Percentiles rank a stretch among this genome's conserved stretches.
Conservation (phyloP, 2,329 filamentous ascomycete species). For the Colletotrichum scovillei region DNA sequence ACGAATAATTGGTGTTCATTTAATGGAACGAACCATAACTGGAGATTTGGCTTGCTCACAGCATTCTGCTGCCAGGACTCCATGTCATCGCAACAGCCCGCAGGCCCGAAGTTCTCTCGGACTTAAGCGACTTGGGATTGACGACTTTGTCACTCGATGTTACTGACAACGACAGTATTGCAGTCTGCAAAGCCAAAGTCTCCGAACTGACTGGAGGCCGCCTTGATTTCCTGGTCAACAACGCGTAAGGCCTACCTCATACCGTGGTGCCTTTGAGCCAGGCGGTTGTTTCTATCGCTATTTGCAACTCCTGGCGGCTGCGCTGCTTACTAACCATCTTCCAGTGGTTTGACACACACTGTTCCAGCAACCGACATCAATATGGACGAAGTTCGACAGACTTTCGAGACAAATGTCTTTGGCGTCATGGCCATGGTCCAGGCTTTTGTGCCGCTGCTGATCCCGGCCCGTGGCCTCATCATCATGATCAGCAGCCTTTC, state of each 20-base stretch:
- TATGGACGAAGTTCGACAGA: conserved; percentile 62
- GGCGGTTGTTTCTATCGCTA: not conserved
- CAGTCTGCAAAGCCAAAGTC: conserved; percentile 58
- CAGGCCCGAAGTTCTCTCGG: conserved; percentile 57
- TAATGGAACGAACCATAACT: not conserved
- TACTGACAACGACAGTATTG: conserved; percentile 62
- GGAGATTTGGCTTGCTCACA: not conserved
- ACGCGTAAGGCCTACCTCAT: conserved; percentile 57
- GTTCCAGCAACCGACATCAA: conserved; percentile 64
- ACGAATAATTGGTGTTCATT: not conserved
- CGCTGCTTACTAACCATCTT: not conserved
- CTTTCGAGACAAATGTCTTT: conserved; percentile 69
- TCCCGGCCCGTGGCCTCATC: conserved; percentile 61
- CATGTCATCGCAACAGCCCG: conserved; percentile 70
- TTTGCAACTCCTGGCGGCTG: not conserved
- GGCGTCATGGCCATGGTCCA: conserved; percentile 67
- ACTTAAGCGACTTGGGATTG: conserved; percentile 59
- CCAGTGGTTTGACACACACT: conserved; percentile 62
- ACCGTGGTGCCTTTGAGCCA: not conserved
- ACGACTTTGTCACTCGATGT: conserved; percentile 65
- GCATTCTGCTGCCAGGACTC: conserved; percentile 48
- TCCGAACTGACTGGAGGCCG: conserved; percentile 60
- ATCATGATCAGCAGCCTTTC: conserved; percentile 67
- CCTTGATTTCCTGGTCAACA: conserved; percentile 70
- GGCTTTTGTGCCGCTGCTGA: conserved; percentile 61